Conservation (phyloP, 257 asterid species). For the Solanum gracilifrons region DNA sequence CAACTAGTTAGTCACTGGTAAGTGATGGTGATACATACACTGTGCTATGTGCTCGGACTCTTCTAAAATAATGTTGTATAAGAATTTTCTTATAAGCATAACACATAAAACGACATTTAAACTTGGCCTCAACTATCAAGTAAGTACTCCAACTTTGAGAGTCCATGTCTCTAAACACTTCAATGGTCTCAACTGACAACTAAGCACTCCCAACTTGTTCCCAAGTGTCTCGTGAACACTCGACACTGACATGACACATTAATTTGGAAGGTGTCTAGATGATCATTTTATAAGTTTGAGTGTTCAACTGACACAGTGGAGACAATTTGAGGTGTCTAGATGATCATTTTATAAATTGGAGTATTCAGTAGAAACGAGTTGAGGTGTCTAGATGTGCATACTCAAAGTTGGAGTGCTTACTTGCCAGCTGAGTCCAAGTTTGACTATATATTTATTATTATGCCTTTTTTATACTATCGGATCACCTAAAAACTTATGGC, state of each 20-base stretch:
- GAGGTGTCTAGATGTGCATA: neutral
- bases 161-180: neutral
- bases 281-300: neutral
- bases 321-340: neutral
- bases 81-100: neutral
- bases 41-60: neutral
- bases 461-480: neutral
- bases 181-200: neutral
- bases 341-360: neutral
- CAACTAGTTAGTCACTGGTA: conserved; percentile 77
- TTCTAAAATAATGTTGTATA: neutral
- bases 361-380: accelerated
- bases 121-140: neutral
- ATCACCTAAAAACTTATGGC: neutral
- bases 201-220: neutral
- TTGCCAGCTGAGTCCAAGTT: neutral
- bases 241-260: too few species aligned
- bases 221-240: neutral
- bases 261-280: neutral
- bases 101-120: neutral
- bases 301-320: accelerated
- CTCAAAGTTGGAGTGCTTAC: neutral
- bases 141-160: neutral
- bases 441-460: too few species aligned
- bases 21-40: neutral